phyloP scores from a whole-genome alignment of 2,329 filamentous ascomycete genomes.

The Chrysoporthe austroafricana region DNA sequence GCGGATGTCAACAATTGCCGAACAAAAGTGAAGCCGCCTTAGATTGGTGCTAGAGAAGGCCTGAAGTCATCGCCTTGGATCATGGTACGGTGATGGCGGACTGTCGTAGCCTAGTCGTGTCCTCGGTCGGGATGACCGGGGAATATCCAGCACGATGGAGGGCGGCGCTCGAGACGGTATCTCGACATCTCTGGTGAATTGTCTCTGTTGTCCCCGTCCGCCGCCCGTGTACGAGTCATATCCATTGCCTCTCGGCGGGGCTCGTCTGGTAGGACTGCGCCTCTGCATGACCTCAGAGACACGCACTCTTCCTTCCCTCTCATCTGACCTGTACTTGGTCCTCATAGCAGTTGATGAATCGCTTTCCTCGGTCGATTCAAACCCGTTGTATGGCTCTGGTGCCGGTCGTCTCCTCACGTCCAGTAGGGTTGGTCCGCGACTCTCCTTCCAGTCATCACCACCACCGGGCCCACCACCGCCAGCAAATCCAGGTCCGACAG shows the following conservation, averaged over 20 bases:
- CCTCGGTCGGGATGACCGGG: constrained; percentile 14
- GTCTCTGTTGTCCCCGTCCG: not conserved
- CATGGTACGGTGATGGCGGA: constrained; percentile 8
- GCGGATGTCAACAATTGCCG: no score
- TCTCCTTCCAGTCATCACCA: no score
- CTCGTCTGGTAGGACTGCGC: constrained; percentile 6
- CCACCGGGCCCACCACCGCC: constrained; percentile 3
- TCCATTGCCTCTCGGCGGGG: constrained; percentile 7
- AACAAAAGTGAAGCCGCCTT: no score
- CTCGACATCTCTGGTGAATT: not conserved
- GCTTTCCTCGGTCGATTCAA: constrained; percentile 19
- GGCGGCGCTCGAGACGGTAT: constrained; percentile 5
- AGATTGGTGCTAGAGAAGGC: no score
- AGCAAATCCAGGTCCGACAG: constrained; percentile 1
- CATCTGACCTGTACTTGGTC: constrained; percentile 9
- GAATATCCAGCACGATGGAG: constrained; percentile 16
- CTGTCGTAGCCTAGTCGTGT: constrained; percentile 19
- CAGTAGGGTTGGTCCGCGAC: not conserved
- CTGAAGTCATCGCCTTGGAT: not conserved
- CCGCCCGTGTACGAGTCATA: constrained; percentile 7
- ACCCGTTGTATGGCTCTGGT: constrained; percentile 16
- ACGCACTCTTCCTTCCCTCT: constrained; percentile 16
- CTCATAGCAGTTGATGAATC: constrained; percentile 1
- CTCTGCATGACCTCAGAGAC: constrained; percentile 12
- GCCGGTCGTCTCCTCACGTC: constrained; percentile 16